Percentiles rank a stretch among this genome's conserved stretches.
These are phyloP conservation scores for Cryptococcus sp. DNA, from an alignment of 1,284 basidiomycete genomes.

Conservation along the genomic window DNA sequence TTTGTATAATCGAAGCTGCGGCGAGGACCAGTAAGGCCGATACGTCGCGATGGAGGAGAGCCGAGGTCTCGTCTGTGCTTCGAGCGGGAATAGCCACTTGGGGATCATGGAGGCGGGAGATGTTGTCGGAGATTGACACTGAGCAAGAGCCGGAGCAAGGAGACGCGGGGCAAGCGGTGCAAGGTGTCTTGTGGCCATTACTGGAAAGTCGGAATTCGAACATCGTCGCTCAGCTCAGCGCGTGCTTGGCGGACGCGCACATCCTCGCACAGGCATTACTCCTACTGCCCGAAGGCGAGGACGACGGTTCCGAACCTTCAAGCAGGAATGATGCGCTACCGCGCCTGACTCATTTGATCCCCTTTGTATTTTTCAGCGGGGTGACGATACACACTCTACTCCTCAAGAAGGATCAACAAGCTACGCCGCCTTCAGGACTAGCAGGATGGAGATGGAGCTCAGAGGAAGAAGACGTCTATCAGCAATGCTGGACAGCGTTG, in stretches of 20 bases:
- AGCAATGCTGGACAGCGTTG: conserved; percentile 58
- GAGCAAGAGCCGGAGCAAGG: conserved; percentile 24
- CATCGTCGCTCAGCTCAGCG: conserved; percentile 67
- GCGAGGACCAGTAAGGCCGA: conserved; percentile 51
- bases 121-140: conserved; percentile 4
- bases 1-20: conserved; percentile 31
- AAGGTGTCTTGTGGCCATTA: conserved; percentile 23
- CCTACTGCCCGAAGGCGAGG: conserved; percentile 21
- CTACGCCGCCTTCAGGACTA: conserved; percentile 62
- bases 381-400: conserved; percentile 35
- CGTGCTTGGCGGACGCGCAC: conserved; percentile 55
- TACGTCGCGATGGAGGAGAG: conserved; percentile 66
- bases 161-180: conserved; percentile 27
- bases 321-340: neutral
- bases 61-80: conserved; percentile 68
- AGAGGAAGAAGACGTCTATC: conserved; percentile 43
- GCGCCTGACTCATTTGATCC: conserved; percentile 33
- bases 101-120: conserved; percentile 27
- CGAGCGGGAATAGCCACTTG: conserved; percentile 50
- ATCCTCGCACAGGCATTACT: conserved; percentile 48
- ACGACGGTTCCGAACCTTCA: neutral
- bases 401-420: conserved; percentile 50
- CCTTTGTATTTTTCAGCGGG: conserved; percentile 43
- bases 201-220: conserved; percentile 66
- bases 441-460: conserved; percentile 53